These are phyloP conservation scores for Themeda triandra DNA, from an alignment of 176 grass and related monocot genomes.

Conservation along the genomic window DNA sequence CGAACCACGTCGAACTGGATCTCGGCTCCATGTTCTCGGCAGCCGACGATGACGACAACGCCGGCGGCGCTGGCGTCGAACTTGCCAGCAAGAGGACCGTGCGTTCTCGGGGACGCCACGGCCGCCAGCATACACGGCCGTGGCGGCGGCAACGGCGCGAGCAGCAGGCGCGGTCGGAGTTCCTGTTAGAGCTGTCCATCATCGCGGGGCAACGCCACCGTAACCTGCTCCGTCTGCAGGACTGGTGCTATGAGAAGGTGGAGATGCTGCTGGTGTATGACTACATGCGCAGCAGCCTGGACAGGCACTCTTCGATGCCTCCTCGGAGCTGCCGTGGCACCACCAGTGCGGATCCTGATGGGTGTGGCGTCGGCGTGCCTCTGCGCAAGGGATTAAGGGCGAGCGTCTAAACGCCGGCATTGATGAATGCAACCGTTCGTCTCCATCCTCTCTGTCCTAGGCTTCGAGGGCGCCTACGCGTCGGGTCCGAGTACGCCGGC, in stretches of 20 bases:
- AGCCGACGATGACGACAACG: no score
- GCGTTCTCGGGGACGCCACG: no score
- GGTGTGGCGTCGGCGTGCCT: constrained; percentile 90
- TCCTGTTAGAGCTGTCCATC: constrained; percentile 86
- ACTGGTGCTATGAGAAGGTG: constrained; percentile 88
- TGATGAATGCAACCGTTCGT: no score
- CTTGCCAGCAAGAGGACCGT: no score
- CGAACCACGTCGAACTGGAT: no score
- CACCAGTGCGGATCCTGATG: constrained; percentile 64
- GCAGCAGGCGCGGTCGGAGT: constrained; percentile 72
- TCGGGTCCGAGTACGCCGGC: no score
- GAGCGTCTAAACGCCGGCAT: no score
- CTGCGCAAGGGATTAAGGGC: no score
- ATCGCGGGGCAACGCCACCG: constrained; percentile 88
- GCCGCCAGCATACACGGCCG: not conserved
- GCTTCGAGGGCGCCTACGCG: no score
- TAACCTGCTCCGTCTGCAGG: constrained; percentile 81
- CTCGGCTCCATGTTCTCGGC: no score
- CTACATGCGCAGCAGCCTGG: constrained; percentile 97
- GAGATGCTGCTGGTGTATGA: constrained; percentile 95
- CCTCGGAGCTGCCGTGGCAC: constrained; percentile 50
- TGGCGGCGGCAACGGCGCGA: not conserved
- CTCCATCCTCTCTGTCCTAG: no score
- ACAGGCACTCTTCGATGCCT: constrained; percentile 65
- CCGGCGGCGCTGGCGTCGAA: no score